phyloP scores from a whole-genome alignment of 192 early-diverging fungal species.

The Gigaspora rosea region DNA sequence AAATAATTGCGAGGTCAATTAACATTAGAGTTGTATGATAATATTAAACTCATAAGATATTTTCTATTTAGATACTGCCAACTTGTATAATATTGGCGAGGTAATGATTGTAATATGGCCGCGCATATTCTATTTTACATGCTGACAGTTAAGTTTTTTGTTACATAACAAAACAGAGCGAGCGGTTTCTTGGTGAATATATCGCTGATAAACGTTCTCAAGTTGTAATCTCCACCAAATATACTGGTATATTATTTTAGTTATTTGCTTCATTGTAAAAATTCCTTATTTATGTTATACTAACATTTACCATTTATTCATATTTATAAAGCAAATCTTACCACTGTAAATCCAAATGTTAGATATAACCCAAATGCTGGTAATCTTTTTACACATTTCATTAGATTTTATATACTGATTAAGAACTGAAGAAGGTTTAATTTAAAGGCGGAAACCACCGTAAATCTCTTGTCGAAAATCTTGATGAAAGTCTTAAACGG shows the following conservation, averaged over 20 bases:
- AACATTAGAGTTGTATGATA: no score
- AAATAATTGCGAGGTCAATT: no score
- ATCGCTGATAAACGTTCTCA: conserved; percentile 53
- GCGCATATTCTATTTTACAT: not conserved
- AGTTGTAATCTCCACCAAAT: conserved; percentile 62
- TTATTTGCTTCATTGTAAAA: not conserved
- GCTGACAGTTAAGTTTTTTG: not conserved
- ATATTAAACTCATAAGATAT: no score
- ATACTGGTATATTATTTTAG: conserved; percentile 34
- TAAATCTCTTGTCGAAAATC: conserved; percentile 48
- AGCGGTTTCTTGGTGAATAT: conserved; percentile 59
- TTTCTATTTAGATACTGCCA: not conserved
- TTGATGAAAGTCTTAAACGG: conserved; percentile 57
- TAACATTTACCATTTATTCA: not conserved
- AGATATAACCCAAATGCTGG: not conserved
- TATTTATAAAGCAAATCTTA: not conserved
- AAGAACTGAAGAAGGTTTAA: conserved; percentile 21
- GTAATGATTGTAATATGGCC: not conserved
- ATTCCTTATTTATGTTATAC: not conserved
- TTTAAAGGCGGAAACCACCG: conserved; percentile 43
- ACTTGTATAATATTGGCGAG: not conserved
- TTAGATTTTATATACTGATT: not conserved
- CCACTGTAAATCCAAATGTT: not conserved
- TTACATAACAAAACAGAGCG: conserved; percentile 29
- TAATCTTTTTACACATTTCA: not conserved